These are phyloP conservation scores for Penicillium janthinellum DNA, from an alignment of 2,329 filamentous ascomycete species.

Conservation along the genomic window DNA sequence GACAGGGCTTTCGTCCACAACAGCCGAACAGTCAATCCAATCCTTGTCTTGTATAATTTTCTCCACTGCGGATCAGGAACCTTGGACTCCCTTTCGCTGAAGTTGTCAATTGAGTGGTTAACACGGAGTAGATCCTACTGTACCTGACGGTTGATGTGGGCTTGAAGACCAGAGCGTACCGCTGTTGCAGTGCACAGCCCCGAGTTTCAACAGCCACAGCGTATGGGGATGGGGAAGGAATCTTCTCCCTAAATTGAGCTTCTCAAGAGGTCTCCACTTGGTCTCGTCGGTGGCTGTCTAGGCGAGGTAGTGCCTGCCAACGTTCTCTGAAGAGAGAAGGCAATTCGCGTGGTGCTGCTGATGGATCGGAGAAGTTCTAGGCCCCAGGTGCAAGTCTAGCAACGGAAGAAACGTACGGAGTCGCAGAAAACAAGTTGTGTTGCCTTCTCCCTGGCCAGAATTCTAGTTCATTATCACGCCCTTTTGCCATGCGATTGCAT, in stretches of 20 bases:
- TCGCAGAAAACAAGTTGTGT: neutral
- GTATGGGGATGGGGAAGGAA: neutral
- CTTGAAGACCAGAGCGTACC: conserved; percentile 1
- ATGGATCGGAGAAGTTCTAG: neutral
- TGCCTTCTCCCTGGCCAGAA: neutral
- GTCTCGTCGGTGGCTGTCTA: conserved; percentile 5
- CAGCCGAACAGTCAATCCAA: too few relatives aligned
- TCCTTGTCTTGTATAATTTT: too few relatives aligned
- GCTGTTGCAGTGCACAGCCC: conserved; percentile 2
- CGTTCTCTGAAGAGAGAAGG: neutral
- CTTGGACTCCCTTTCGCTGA: neutral
- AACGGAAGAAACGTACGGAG: conserved; percentile 2
- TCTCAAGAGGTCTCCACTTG: neutral
- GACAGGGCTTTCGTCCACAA: too few relatives aligned
- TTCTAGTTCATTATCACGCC: neutral
- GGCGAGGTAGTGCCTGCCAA: neutral
- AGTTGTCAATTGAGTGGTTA: conserved; percentile 4
- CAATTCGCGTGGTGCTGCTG: neutral
- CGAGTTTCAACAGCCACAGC: conserved; percentile 3
- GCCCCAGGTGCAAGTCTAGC: neutral
- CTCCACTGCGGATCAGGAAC: conserved; percentile 4
- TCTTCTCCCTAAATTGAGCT: neutral
- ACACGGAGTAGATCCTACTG: neutral
- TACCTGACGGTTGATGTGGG: neutral
- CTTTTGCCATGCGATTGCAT: neutral